Base-by-base conservation (phyloP, 768 basidiomycete species). In the Leccinellum luteum region DNA sequence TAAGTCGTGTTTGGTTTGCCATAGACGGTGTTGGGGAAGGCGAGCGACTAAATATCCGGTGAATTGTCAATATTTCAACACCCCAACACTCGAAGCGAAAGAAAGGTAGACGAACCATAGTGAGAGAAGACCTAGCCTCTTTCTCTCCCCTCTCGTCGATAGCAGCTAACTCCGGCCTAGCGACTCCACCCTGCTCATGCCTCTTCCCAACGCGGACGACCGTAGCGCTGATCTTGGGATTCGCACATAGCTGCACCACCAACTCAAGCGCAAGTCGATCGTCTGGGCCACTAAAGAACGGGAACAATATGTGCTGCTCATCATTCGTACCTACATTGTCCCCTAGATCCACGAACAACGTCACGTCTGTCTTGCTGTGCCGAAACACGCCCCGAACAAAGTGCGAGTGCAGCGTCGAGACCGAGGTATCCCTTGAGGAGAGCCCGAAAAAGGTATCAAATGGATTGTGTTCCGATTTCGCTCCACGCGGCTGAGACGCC, bases 251-350 rank as follows among this genome's bases (percentile, higher is more conserved):
- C 69, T 98, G 95, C 32, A 91, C 83, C 4, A 92, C 83, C 65
- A 98, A 85, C 30, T 81, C 75, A 27, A 98, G 75, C 0, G 92
- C 92, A 21, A 93, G 78, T 1, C 97, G 85, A 69, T 98, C 96
- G 69, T 99, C 96, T 0, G 92, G 86, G 0, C 96, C 96, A 35
- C 96, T 96, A 69, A 93, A 90, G 83, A 96, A 98, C 0, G 95
- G 91, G 43, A 94, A 68, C 69, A 95, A 85, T 28, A 98, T 66
- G 61, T 91, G 90, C 58, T 87, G 78, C 3, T 50, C 51, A 13
- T 70, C 70, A 7, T 59, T 69, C 9, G 70, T 62, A 4, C 72
- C 68, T 6, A 61, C 50, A 17, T 70, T 58, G 17, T 71, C 55
- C 66, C 70, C 87, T 25, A 87, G 78, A 70, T 98, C 96, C 57